phyloP scores from a whole-genome alignment of 345 rosid genomes.

The Eutrema yunnanense region DNA sequence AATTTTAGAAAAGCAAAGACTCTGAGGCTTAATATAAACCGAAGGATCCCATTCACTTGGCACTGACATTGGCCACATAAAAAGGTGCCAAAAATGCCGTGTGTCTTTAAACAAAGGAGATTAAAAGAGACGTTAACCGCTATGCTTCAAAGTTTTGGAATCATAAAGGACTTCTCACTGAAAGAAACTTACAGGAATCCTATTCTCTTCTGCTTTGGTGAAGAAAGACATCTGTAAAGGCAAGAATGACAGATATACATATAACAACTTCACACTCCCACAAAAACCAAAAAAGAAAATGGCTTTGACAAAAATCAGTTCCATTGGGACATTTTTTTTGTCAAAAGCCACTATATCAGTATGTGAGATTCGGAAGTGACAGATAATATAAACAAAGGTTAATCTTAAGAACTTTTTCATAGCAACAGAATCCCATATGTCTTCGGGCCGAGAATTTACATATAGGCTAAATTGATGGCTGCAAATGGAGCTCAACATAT shows the following conservation, averaged over 20 bases:
- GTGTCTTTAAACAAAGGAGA: slow-evolving; percentile 1
- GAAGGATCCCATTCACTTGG: slow-evolving; percentile 7
- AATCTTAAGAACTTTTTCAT: slow-evolving; percentile 14
- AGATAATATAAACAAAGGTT: not conserved
- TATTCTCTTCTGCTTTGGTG: slow-evolving; percentile 24
- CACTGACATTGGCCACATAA: not conserved
- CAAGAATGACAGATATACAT: not conserved
- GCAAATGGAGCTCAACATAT: slow-evolving; percentile 24
- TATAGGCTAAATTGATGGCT: slow-evolving; percentile 26
- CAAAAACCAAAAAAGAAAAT: not conserved
- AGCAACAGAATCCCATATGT: slow-evolving; percentile 16
- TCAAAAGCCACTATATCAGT: not conserved
- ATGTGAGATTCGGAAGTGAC: not conserved
- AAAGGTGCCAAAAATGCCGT: slow-evolving; percentile 7
- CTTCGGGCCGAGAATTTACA: slow-evolving; percentile 14
- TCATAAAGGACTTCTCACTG: not conserved
- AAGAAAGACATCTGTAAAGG: slow-evolving; percentile 16
- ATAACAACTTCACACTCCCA: not conserved
- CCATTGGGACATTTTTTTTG: not conserved
- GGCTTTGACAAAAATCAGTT: not conserved
- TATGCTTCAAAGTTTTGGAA: slow-evolving; percentile 17
- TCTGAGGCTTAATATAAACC: not conserved
- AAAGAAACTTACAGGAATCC: slow-evolving; percentile 22
- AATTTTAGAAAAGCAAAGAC: not conserved
- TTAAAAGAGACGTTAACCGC: slow-evolving; percentile 15